Percentiles rank a stretch among this genome's conserved stretches.
phyloP scores from a whole-genome alignment of 202 grass and related monocot species.

The Cymbopogon flexuosus region DNA sequence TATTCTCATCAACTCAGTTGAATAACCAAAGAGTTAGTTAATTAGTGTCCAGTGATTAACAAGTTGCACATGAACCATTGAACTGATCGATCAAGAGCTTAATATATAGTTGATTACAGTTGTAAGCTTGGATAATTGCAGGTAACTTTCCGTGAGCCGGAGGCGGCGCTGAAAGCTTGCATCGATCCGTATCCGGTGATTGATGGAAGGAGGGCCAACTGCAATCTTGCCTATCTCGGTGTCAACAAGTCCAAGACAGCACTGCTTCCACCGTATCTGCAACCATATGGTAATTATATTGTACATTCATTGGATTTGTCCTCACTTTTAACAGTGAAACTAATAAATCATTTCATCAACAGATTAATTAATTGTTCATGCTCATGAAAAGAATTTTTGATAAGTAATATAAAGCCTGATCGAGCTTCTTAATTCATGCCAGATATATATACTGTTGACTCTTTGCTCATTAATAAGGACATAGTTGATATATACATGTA shows the following conservation, averaged over 20 bases:
- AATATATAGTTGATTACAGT: not conserved
- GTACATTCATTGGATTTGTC: not conserved
- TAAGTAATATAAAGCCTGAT: not conserved
- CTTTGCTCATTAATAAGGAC: not conserved
- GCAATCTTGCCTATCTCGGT: slow-evolving; percentile 68
- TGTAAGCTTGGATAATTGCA: not conserved
- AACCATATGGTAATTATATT: slow-evolving; percentile 39
- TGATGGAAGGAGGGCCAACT: slow-evolving; percentile 71
- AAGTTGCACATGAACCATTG: not conserved
- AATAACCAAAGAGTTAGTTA: not conserved
- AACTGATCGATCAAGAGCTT: not conserved
- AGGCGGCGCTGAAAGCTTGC: slow-evolving; percentile 60
- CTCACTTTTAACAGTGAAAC: not conserved
- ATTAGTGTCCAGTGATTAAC: not conserved
- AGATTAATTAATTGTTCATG: not conserved
- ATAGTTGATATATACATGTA: not conserved
- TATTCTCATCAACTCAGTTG: not conserved
- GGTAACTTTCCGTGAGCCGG: slow-evolving; percentile 67
- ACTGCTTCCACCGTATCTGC: slow-evolving; percentile 20
- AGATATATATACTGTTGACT: not conserved
- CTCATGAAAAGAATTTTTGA: not conserved
- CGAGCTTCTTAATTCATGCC: not conserved
- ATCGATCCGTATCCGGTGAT: slow-evolving; percentile 66
- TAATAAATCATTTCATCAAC: not conserved
- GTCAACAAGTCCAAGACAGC: slow-evolving; percentile 45